phyloP scores from a whole-genome alignment of 805 yeast genomes.

The Candida silvatica region DNA sequence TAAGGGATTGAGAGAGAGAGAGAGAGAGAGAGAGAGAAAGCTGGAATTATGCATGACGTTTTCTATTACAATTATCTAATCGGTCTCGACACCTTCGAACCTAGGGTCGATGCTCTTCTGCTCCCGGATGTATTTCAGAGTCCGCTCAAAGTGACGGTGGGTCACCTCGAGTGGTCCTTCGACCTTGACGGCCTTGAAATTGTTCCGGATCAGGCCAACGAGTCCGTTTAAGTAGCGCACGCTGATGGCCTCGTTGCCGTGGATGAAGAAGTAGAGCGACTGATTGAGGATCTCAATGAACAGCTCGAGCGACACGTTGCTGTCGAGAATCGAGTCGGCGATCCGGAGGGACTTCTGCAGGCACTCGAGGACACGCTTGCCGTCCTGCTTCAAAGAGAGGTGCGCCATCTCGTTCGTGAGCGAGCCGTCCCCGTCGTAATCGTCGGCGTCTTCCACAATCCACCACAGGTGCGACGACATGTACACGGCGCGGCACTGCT shows the following conservation, averaged over 20 bases:
- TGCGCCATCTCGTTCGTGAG: conserved; percentile 29
- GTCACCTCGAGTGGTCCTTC: conserved; percentile 26
- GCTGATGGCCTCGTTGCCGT: conserved; percentile 65
- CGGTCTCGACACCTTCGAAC: conserved; percentile 26
- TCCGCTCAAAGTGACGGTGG: conserved; percentile 56
- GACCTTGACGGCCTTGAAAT: conserved; percentile 31
- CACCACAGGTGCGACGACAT: conserved; percentile 90
- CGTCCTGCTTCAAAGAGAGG: conserved; percentile 28
- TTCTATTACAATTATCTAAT: background rate
- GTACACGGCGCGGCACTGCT: conserved; percentile 89
- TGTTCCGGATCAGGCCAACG: conserved; percentile 70
- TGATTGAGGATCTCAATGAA: conserved; percentile 86
- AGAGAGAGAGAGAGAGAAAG: no score
- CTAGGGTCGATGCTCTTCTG: conserved; percentile 67
- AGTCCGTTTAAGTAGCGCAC: conserved; percentile 76
- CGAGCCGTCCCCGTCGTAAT: conserved; percentile 27
- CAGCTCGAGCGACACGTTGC: conserved; percentile 61
- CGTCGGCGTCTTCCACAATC: conserved; percentile 53
- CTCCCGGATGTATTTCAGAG: conserved; percentile 57
- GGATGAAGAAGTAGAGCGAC: conserved; percentile 77
- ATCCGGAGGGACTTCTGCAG: conserved; percentile 80
- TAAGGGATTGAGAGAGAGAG: no score
- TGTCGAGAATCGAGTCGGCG: conserved; percentile 92
- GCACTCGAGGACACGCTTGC: conserved; percentile 81
- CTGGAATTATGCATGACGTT: no score